Evolutionary conservation across 495 filamentous ascomycete species (phyloP).

Genomic region (Platismatia glauca): DNA sequence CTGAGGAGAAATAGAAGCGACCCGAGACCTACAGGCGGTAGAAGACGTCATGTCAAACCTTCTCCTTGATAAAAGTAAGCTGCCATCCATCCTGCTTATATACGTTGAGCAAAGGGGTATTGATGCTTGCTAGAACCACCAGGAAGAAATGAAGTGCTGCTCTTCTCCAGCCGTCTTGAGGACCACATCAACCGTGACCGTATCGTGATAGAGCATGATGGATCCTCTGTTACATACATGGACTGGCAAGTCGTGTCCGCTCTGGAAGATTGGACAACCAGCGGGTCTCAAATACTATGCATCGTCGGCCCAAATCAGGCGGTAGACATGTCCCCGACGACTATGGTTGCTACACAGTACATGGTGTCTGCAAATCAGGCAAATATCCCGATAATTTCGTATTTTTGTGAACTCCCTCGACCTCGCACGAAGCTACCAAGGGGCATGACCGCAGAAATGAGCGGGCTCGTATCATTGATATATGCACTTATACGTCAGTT

Average conservation of each 20-base stretch:
- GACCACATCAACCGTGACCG: slow-evolving; percentile 37
- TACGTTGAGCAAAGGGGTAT: background rate
- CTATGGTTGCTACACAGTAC: slow-evolving; percentile 35
- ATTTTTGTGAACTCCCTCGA: slow-evolving; percentile 34
- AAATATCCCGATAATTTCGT: slow-evolving; percentile 36
- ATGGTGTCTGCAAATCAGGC: slow-evolving; percentile 31
- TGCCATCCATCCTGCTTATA: background rate
- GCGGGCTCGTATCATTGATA: slow-evolving; percentile 36
- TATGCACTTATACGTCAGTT: slow-evolving; percentile 44
- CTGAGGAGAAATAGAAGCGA: background rate
- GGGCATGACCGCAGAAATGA: slow-evolving; percentile 29
- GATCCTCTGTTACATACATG: slow-evolving; percentile 25
- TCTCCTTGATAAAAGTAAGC: background rate
- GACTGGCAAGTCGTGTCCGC: slow-evolving; percentile 32
- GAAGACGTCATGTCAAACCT: background rate
- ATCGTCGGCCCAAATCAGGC: slow-evolving; percentile 32
- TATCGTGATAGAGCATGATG: slow-evolving; percentile 31
- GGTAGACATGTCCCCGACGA: slow-evolving; percentile 28
- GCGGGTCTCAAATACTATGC: slow-evolving; percentile 34
- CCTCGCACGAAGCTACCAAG: slow-evolving; percentile 21
- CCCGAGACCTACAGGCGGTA: background rate
- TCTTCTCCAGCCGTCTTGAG: slow-evolving; percentile 37
- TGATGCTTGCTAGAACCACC: background rate
- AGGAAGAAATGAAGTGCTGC: slow-evolving; percentile 33
- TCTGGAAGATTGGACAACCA: slow-evolving; percentile 35